These are phyloP conservation scores for Candida sphagnicola DNA, from an alignment of 805 yeast genomes.

Conservation along the genomic window DNA sequence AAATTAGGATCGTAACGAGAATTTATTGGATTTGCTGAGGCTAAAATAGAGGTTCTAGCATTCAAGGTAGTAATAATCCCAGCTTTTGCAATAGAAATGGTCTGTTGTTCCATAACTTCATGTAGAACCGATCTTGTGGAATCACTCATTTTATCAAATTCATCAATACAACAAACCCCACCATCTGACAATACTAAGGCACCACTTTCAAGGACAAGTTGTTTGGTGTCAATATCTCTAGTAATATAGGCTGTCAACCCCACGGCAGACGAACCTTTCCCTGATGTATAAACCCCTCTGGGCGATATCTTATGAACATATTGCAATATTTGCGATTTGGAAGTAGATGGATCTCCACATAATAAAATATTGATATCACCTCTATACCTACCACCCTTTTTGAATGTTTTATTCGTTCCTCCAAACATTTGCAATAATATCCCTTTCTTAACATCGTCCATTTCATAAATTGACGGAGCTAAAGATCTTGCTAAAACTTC, in stretches of 20 bases:
- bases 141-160: slow-evolving; percentile 96
- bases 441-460: slow-evolving; percentile 97
- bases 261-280: slow-evolving; percentile 98
- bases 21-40: slow-evolving; percentile 97
- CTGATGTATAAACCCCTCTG: slow-evolving; percentile 95
- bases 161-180: slow-evolving; percentile 98
- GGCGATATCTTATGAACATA: slow-evolving; percentile 98
- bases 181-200: slow-evolving; percentile 98
- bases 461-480: slow-evolving; percentile 96
- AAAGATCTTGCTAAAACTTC: slow-evolving; percentile 83
- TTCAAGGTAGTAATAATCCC: slow-evolving; percentile 97
- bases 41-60: slow-evolving; percentile 93
- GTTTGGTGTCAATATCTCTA: slow-evolving; percentile 89
- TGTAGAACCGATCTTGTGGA: slow-evolving; percentile 97
- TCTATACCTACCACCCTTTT: slow-evolving; percentile 90
- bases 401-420: slow-evolving; percentile 85
- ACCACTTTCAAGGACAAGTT: slow-evolving; percentile 90
- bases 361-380: slow-evolving; percentile 90
- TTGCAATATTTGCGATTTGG: slow-evolving; percentile 90
- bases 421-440: slow-evolving; percentile 89
- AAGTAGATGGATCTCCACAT: slow-evolving; percentile 98
- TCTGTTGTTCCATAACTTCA: slow-evolving; percentile 99
- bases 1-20: slow-evolving; percentile 92
- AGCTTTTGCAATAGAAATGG: slow-evolving; percentile 96
- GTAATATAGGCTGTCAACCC: slow-evolving; percentile 98